A percentile compares a stretch with the other conserved stretches of the same genome.
phyloP scores from a whole-genome alignment of 2,329 filamentous ascomycete genomes.

The Cercospora zeae-maydis region DNA sequence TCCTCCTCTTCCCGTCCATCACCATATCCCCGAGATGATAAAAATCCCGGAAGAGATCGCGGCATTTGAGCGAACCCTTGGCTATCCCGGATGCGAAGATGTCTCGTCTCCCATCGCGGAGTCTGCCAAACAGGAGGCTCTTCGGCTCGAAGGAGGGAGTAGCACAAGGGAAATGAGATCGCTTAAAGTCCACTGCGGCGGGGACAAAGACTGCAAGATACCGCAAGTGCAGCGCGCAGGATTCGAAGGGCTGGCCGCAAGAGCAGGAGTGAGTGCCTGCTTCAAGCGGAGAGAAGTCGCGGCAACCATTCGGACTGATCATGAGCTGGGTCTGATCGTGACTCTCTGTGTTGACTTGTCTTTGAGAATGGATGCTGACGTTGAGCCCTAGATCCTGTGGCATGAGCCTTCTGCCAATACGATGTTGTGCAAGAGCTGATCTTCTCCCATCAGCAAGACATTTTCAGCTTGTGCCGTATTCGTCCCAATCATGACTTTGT shows the following conservation, averaged over 20 bases:
- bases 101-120: conserved; percentile 7
- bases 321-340: neutral
- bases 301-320: neutral
- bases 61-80: too few species aligned
- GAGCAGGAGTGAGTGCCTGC: neutral
- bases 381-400: neutral
- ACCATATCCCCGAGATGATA: too few species aligned
- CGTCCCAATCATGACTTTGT: too few species aligned
- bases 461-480: neutral
- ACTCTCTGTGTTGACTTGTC: neutral
- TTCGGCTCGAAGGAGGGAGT: neutral
- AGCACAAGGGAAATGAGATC: neutral
- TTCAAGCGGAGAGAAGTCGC: neutral
- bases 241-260: conserved; percentile 2
- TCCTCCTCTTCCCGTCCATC: too few species aligned
- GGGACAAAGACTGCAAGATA: too few species aligned
- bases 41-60: too few species aligned
- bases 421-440: too few species aligned
- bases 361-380: neutral
- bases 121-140: neutral
- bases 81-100: neutral
- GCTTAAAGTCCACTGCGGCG: too few species aligned
- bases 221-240: neutral
- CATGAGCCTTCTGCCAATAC: too few species aligned
- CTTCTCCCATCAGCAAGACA: too few species aligned